Evolutionary conservation across 108 stramenopile genomes (phyloP), one percentile per base, ranked within the genome.

Genomic region (Aurantiochytrium sp.): DNA sequence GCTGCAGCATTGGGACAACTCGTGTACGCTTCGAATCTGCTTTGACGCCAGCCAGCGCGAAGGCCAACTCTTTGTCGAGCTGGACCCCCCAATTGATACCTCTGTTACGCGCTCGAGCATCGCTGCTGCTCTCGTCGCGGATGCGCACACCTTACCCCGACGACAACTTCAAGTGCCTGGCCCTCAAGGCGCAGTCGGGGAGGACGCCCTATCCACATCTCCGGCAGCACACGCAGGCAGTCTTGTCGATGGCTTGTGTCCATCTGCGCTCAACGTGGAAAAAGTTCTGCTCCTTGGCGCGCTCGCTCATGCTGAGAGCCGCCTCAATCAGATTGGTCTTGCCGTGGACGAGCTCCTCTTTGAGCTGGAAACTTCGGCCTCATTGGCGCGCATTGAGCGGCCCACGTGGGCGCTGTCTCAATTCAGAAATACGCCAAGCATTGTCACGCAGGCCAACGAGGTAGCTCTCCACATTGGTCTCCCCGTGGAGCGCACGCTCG

Each of bases 71-170:
- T 83, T 53, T 83, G 76, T 83, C 25, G 76, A 83, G 51, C 51
- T 83, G 28, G 76, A 83, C 51, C 76, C 76, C 10, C 76, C 76
- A 43, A 83, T 83, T 45, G 76, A 83, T 23, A 83, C 76, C 28
- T 47, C 76, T 25, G 51, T 53, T 12, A 53, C 49, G 49, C 45
- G 76, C 49, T 83, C 76, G 23, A 83, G 45, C 25, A 83, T 83
- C n/a, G 76, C 76, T 6, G n/a, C 51, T 12, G 76, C 76, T 6
- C 76, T 83, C 6, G 51, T 53, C 76, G 28, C 45, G 25, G 76
- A 23, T 23, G 49, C 76, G 49, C 45, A 47, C 51, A 6, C 76
- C 6, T 23, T 53, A 12, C 76, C 43, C n/a, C 76, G 51, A 1
- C 12, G 76, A 12, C 49, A 83, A 45, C 76, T 83, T 83, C 49